Evolutionary conservation across 2,329 filamentous ascomycete species (phyloP), one percentile per base, ranked within the genome.

Genomic region (Aspergillus clavatus): DNA sequence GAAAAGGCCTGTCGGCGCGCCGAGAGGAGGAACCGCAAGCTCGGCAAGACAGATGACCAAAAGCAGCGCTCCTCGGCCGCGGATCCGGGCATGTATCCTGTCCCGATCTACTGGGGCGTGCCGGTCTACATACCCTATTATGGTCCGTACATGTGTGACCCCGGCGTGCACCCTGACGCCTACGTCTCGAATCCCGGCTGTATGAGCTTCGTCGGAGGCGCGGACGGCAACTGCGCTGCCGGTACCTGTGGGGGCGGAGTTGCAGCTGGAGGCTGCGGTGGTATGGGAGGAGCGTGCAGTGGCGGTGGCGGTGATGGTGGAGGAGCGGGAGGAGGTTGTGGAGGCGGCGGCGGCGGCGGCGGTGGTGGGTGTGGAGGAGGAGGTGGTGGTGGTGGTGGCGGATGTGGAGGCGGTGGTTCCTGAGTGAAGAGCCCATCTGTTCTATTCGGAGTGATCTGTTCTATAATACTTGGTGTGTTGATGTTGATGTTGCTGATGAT

Each of bases 181-280:
- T 78, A 76, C 51, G 58, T 69, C 3, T 58, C 59, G 12, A 71
- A 73, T 43, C 74, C 75, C 10, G 58, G 60, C 2, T 77, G 72
- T 50, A 72, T 73, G 65, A 69, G 61, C 47, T 51, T 68, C 5
- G 57, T 51, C 0, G 22, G 58, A 2, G 73, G 73, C 0, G 68
- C 60, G 14, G 52, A 55, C 21, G 76, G 76, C 0, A 73, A 72
- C 46, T 80, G 77, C 53, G 71, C 65, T 29, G 65, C 66, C 1
- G 75, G 77, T 5, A 67, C 67, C 1, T 68, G 67, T 46, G 64
- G 63, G 11, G 66, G 60, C 22, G 73, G 68, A 1, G 71, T 69
- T 7, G 74, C 72, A 48, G 69, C 70, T 12, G 70, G 66, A 16
- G 59, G 67, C 26, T 73, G 69, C 43, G 65, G 64, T 42, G 67